A percentile compares a stretch with the other conserved stretches of the same genome.
Conservation (phyloP, 179 eudicot genomes). For the Beta macrorhiza region DNA sequence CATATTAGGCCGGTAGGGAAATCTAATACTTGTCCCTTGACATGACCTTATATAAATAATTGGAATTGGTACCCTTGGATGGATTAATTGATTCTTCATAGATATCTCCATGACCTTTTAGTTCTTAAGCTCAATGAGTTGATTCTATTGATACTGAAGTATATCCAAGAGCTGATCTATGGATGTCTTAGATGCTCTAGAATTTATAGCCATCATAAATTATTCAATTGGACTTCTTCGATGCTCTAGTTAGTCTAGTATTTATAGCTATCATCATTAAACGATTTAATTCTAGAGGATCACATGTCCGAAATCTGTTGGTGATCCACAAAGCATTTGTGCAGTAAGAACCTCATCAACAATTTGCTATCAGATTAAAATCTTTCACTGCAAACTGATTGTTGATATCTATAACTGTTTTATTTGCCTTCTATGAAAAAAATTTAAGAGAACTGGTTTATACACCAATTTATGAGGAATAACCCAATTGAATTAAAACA, state of each 20-base stretch:
- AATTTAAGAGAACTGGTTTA: no score
- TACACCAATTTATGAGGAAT: neutral
- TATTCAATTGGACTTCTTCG: no score
- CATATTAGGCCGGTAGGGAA: constrained; percentile 73
- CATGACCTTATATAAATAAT: neutral
- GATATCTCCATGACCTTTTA: neutral
- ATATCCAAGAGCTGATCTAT: constrained; percentile 2
- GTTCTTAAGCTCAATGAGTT: neutral
- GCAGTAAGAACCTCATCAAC: neutral
- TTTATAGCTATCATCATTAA: neutral
- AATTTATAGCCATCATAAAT: neutral
- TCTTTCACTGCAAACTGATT: neutral
- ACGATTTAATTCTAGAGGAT: neutral
- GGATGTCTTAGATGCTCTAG: neutral
- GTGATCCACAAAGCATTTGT: neutral
- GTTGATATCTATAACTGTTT: neutral
- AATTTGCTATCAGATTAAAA: neutral
- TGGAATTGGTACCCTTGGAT: neutral
- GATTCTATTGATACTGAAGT: neutral
- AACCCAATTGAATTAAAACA: neutral
- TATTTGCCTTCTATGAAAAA: neutral
- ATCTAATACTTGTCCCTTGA: neutral
- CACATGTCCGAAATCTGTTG: neutral
- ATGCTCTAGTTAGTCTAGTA: neutral
- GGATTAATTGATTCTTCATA: neutral